phyloP scores from a whole-genome alignment of 441 rosid genomes.

The Gossypium armourianum region DNA sequence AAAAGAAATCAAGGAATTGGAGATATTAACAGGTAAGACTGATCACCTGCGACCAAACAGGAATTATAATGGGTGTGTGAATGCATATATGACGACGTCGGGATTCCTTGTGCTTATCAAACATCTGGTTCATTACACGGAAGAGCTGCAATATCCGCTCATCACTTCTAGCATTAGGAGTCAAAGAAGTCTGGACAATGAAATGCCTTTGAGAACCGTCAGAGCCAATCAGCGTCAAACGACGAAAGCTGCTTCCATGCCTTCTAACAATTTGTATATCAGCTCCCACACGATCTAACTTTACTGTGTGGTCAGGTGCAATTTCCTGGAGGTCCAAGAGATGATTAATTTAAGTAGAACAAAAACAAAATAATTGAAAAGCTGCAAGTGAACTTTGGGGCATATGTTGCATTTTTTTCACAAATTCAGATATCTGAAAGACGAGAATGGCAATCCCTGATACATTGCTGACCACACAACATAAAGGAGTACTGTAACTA shows the following conservation, averaged over 20 bases:
- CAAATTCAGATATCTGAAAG: not conserved
- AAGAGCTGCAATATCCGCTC: constrained; percentile 92
- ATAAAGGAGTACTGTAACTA: not conserved
- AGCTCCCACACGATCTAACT: constrained; percentile 86
- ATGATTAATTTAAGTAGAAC: constrained; percentile 12
- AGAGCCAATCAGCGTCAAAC: constrained; percentile 83
- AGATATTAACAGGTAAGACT: not conserved
- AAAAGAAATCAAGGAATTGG: constrained; percentile 3
- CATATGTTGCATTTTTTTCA: not conserved
- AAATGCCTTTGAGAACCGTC: constrained; percentile 95
- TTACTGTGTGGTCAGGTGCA: constrained; percentile 82
- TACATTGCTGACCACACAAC: not conserved
- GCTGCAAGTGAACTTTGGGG: not conserved
- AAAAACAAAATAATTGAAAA: not conserved
- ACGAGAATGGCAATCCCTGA: not conserved
- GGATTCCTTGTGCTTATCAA: constrained; percentile 94
- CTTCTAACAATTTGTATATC: constrained; percentile 91
- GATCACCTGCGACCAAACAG: constrained; percentile 96
- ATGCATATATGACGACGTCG: constrained; percentile 77
- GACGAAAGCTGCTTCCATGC: constrained; percentile 97
- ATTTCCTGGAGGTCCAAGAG: constrained; percentile 51
- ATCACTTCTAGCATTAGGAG: constrained; percentile 95
- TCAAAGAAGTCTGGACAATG: constrained; percentile 91
- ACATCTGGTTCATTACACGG: constrained; percentile 98
- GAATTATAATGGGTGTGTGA: constrained; percentile 92